Evolutionary conservation across 2,329 filamentous ascomycete genomes (phyloP), one percentile per base, ranked within the genome.

Genomic region (Trichoderma afroharzianum): DNA sequence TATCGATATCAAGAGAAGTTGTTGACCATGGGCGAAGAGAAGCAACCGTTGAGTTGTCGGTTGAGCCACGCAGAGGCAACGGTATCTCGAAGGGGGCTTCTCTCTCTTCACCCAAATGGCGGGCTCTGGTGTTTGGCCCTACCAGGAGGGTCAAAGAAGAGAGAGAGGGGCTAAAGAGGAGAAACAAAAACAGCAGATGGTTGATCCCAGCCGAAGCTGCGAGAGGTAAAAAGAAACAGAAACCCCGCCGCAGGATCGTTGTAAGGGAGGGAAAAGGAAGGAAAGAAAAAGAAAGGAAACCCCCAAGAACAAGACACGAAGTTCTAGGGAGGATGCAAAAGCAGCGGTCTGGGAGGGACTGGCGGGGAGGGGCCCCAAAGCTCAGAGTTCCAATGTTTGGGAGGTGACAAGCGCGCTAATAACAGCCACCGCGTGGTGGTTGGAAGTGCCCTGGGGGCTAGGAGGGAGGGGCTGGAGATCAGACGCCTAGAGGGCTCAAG

Each of bases 11-110:
- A 78, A 72, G 72, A 74, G 70, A 74, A 68, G 70, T 57, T 21
- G 63, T 73, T 73, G 75, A 74, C 77, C 78, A 79, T 79, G 73
- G 76, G 74, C 36, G 26, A 47, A 64, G 68, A 47, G 62, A 32
- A 66, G 30, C 30, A 4, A 55, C 43, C 47, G 43, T 18, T 26
- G 33, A 18, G 43, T 30, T 47, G 21, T 28, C 57, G 21, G 64
- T 33, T 47, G 50, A 72, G 64, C 47, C 70, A 66, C 63, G 55
- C 70, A 64, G 18, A 47, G 67, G 71, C 61, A 63, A 71, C 59
- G 71, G 39, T 43, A n/a, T 62, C 53, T 72, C 50, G 24, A 28
- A n/a, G 24, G 39, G 36, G 55, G 43, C n/a, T 24, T 55, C 32
- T 67, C 63, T 67, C 63, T 67, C 57, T 62, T 61, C 53, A 71